Conservation (phyloP, 345 rosid species). For the Populus deltoides region DNA sequence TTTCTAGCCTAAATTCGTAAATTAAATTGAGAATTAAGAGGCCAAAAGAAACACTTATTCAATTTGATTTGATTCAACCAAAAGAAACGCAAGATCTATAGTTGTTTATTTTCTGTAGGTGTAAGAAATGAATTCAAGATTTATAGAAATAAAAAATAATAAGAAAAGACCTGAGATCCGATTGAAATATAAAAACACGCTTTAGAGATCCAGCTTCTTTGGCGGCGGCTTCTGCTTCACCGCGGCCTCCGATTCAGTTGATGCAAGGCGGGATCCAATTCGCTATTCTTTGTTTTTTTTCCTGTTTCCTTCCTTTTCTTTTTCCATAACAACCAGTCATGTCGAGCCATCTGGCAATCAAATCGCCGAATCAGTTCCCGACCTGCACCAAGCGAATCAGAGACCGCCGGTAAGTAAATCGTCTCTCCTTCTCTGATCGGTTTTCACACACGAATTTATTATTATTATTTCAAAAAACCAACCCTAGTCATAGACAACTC, state of each 20-base stretch:
- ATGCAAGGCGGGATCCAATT: slow-evolving; percentile 92
- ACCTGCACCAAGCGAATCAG: slow-evolving; percentile 99
- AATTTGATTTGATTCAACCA: not conserved
- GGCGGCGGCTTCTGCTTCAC: slow-evolving; percentile 32
- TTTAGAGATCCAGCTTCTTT: not conserved
- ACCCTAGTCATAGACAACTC: not conserved
- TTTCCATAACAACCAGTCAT: not conserved
- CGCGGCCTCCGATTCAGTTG: slow-evolving; percentile 97
- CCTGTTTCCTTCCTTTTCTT: not conserved
- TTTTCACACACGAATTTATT: not conserved
- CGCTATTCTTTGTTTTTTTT: slow-evolving; percentile 3
- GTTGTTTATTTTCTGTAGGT: not conserved
- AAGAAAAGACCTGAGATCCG: slow-evolving; percentile 39
- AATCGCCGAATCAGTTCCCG: slow-evolving; percentile 59
- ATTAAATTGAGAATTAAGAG: not conserved
- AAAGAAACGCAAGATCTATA: not conserved
- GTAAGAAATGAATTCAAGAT: not conserved
- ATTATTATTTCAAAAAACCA: too few species aligned
- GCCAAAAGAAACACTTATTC: not conserved
- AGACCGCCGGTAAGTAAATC: slow-evolving; percentile 61
- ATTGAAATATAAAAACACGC: not conserved
- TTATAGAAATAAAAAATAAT: not conserved
- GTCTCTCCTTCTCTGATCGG: not conserved
- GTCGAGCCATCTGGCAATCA: slow-evolving; percentile 20
- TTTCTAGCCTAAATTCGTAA: not conserved